A percentile compares a stretch with the other conserved stretches of the same genome.
Conservation (phyloP, 148 eudicot species). For the Diospyros kaki region DNA sequence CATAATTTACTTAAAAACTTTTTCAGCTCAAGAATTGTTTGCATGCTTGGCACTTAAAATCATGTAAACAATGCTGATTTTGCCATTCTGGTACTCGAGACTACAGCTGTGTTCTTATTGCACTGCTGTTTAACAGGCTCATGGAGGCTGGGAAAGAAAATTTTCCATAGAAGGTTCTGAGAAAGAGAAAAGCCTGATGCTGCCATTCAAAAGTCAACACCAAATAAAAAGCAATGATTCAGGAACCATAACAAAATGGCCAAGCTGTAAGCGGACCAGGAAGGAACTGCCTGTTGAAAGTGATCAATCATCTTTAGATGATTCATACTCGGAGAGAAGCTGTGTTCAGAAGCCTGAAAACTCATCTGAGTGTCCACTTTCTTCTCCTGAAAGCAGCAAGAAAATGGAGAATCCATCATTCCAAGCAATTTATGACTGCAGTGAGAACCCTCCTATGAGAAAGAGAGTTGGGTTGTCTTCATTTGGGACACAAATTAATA, state of each 20-base stretch:
- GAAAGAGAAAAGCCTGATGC: constrained; percentile 23
- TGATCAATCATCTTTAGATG: constrained; percentile 23
- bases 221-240: constrained; percentile 19
- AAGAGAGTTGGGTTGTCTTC: constrained; percentile 23
- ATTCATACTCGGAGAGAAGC: constrained; percentile 21
- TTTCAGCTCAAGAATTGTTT: not conserved
- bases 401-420: constrained; percentile 17
- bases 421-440: constrained; percentile 11
- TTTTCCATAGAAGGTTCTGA: constrained; percentile 9
- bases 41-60: not conserved
- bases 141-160: constrained; percentile 10
- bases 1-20: not conserved
- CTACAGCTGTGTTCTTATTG: not conserved
- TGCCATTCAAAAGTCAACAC: constrained; percentile 23
- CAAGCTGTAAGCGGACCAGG: constrained; percentile 31
- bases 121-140: constrained; percentile 20
- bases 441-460: constrained; percentile 16
- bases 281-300: constrained; percentile 29
- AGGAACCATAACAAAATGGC: constrained; percentile 7
- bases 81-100: not conserved
- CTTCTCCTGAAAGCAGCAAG: constrained; percentile 28
- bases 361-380: constrained; percentile 21
- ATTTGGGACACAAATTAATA: constrained; percentile 13
- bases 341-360: constrained; percentile 15
- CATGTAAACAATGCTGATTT: not conserved